Conservation (phyloP, 2,329 filamentous ascomycete species). For the Macrophomina tecta region DNA sequence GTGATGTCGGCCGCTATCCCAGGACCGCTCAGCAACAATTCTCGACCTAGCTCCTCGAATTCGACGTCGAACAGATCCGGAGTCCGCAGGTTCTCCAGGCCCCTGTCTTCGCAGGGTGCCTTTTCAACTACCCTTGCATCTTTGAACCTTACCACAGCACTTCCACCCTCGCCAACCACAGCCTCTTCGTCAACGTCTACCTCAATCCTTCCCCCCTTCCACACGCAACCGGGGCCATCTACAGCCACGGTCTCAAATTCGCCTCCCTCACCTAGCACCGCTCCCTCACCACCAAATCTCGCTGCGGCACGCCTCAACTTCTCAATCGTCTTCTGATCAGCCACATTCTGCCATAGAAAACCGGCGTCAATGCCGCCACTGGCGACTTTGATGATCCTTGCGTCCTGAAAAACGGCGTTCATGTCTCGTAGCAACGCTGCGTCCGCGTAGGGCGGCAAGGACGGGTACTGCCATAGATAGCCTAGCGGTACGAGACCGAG, state of each 20-base stretch:
- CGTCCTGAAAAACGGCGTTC: slow-evolving; percentile 76
- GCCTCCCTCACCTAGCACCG: slow-evolving; percentile 87
- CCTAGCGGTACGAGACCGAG: slow-evolving; percentile 83
- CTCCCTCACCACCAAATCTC: slow-evolving; percentile 73
- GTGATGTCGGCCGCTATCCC: background rate
- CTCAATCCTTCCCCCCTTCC: slow-evolving; percentile 71
- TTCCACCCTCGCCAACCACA: slow-evolving; percentile 75
- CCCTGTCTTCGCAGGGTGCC: slow-evolving; percentile 34
- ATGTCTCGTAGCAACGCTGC: slow-evolving; percentile 77
- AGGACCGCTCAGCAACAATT: background rate
- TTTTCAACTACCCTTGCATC: slow-evolving; percentile 62
- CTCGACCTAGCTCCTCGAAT: slow-evolving; percentile 54
- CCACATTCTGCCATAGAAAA: slow-evolving; percentile 82
- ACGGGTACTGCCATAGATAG: slow-evolving; percentile 90
- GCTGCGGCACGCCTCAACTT: slow-evolving; percentile 62
- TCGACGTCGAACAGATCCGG: slow-evolving; percentile 71
- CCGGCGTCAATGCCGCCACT: slow-evolving; percentile 83
- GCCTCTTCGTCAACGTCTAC: slow-evolving; percentile 65
- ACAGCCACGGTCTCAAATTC: slow-evolving; percentile 95
- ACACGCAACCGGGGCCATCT: slow-evolving; percentile 75
- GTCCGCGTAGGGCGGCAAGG: slow-evolving; percentile 63
- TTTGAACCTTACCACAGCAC: slow-evolving; percentile 71
- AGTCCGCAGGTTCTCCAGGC: slow-evolving; percentile 52
- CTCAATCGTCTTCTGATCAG: slow-evolving; percentile 56
- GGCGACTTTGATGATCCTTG: slow-evolving; percentile 93